Base-by-base conservation (phyloP, 345 rosid species). In the Litchi chinensis region DNA sequence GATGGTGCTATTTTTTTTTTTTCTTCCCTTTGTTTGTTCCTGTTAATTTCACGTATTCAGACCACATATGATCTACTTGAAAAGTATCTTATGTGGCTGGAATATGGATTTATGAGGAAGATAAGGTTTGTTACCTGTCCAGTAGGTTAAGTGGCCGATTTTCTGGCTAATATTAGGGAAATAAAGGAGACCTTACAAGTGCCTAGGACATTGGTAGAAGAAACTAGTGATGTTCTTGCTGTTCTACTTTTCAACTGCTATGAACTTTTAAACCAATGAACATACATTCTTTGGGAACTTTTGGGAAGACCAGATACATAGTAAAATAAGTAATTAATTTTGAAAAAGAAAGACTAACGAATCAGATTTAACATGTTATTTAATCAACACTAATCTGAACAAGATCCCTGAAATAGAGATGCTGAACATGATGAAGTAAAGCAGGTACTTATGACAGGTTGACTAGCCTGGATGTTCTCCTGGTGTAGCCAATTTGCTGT, bases 381-480 rank as follows among this genome's bases (percentile, higher is more conserved):
- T 48, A n/a, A 18, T 21, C 13, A 50, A 32, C 43, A 46, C 48
- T 48, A 59, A 50, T 26, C 28, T 32, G 37, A 37, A 60, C 28
- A 44, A 40, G 22, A 18, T 40, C 46, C 76, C 15, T 70, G 19
- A 74, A 82, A 84, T 82, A 79, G 85, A 83, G 90, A 76, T 73
- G 76, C 66, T 57, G 89, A 82, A 82, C 4, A 75, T 85, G 90
- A 83, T 83, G 88, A 89, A 76, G 8, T 65, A 52, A 73, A 79
- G 77, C 86, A 81, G 89, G 86, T 88, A 88, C 89, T 86, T 89
- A 86, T 76, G 89, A 86, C 81, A 44, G 82, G 75, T 75, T 70
- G 76, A 70, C 65, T 76, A 76, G 50, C 86, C 80, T 48, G 40
- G 85, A 83, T 75, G 88, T 77, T 73, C 75, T 85, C 84, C 76